A percentile compares a stretch with the other conserved stretches of the same genome.
Conservation (phyloP, 2,329 filamentous ascomycete species). For the Parasarocladium wereldwijsianum region DNA sequence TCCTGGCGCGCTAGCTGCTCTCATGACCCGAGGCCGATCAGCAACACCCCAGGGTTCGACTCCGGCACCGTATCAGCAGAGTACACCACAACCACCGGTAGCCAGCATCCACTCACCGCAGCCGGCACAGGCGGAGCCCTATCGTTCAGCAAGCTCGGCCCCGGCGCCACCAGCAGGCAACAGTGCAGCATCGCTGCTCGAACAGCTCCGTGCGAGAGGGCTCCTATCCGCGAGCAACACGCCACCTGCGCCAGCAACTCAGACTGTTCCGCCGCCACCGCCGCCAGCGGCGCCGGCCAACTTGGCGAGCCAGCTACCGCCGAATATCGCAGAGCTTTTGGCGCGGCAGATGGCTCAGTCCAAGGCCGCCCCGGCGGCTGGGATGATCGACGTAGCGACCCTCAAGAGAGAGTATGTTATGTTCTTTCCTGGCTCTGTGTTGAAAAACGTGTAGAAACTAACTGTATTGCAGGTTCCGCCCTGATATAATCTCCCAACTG, state of each 20-base stretch:
- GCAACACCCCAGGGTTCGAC: slow-evolving; percentile 32
- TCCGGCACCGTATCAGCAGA: slow-evolving; percentile 29
- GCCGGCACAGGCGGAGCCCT: slow-evolving; percentile 23
- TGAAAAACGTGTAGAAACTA: slow-evolving; percentile 4
- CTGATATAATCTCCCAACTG: slow-evolving; percentile 56
- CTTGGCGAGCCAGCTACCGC: slow-evolving; percentile 21
- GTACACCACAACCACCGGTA: slow-evolving; percentile 13
- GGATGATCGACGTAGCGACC: slow-evolving; percentile 29
- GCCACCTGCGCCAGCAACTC: slow-evolving; percentile 15
- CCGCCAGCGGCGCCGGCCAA: slow-evolving; percentile 18
- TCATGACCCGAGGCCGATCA: slow-evolving; percentile 40
- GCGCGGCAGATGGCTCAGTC: slow-evolving; percentile 10
- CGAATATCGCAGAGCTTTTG: slow-evolving; percentile 6
- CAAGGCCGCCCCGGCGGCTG: neutral
- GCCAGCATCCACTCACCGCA: slow-evolving; percentile 35
- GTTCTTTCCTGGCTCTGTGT: neutral
- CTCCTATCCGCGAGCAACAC: slow-evolving; percentile 32
- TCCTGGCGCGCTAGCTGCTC: slow-evolving; percentile 41
- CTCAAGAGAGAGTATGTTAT: slow-evolving; percentile 53
- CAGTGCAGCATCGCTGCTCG: slow-evolving; percentile 46
- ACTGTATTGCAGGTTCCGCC: slow-evolving; percentile 45
- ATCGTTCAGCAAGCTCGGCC: slow-evolving; percentile 10
- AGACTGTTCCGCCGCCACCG: slow-evolving; percentile 14
- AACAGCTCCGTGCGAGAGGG: slow-evolving; percentile 53
- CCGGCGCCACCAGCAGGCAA: slow-evolving; percentile 15